Evolutionary conservation across 345 rosid species (phyloP), one percentile per base, ranked within the genome.

Genomic region (Arabis hirsuta): DNA sequence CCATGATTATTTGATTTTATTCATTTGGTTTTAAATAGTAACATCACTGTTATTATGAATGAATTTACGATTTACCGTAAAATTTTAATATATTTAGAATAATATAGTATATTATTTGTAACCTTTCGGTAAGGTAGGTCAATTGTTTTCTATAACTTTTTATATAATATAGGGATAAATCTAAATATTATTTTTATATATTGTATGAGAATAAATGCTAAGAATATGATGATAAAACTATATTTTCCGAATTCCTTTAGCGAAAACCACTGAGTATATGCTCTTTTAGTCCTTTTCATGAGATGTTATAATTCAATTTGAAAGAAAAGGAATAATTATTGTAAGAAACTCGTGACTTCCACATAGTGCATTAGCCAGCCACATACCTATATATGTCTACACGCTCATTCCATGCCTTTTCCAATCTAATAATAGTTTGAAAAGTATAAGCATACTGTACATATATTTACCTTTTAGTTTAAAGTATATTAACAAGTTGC

Each of bases 261-360:
- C 4, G 10, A 42, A 45, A 54, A 19, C 45, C 63, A 68, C 55
- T 6, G 12, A 43, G 62, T 29, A 56, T 55, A 68, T 68, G 63
- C 64, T 44, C 34, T 10, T 20, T 32, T 31, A 34, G 47, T 69
- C 38, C 12, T 57, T 57, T 46, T 57, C 55, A n/a, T 45, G 65
- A 69, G 55, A 56, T 69, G 73, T 45, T 31, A 55, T 31, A 55
- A 32, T 56, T 45, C 44, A 56, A 68, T 19, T 12, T 19, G 46
- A 12, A 56, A 19, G 36, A 55, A 45, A 55, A 55, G 26, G 47
- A 69, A 57, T 45, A 69, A 32, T 34, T 27, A 29, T 55, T 9
- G 65, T 32, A 16, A 46, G 65, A 69, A 69, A 57, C 56, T 57
- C 55, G 56, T 69, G 65, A 69, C 38, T 20, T 32, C 27, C 53